phyloP scores from a whole-genome alignment of 2,329 filamentous ascomycete genomes.

The Pseudocercospora vitis region DNA sequence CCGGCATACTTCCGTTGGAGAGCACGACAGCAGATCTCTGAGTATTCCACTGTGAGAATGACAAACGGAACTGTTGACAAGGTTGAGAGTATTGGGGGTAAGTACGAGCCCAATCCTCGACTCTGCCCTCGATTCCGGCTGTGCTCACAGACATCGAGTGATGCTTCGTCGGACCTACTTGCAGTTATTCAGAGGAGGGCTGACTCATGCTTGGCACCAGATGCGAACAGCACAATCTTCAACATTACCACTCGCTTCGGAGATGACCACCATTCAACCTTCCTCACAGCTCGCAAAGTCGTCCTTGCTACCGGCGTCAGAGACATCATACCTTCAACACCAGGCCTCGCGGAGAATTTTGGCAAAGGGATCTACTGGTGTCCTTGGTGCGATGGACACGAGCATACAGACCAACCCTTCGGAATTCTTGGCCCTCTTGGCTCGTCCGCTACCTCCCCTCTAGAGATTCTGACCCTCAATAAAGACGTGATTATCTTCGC shows the following conservation, averaged over 20 bases:
- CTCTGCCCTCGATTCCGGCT: too few relatives aligned
- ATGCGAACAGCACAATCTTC: constrained; percentile 4
- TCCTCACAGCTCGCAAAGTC: constrained; percentile 23
- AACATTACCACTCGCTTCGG: constrained; percentile 11
- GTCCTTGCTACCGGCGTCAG: constrained; percentile 27
- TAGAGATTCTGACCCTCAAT: constrained; percentile 16
- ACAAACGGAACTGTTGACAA: constrained; percentile 17
- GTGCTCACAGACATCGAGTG: too few relatives aligned
- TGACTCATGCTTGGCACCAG: too few relatives aligned
- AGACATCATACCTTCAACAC: constrained; percentile 25
- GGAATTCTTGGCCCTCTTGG: constrained; percentile 17
- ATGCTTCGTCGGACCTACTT: too few relatives aligned
- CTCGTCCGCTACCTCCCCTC: constrained; percentile 10
- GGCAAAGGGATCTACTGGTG: constrained; percentile 29
- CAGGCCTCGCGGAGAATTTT: constrained; percentile 29
- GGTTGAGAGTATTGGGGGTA: constrained; percentile 9
- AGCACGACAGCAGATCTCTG: constrained; percentile 26
- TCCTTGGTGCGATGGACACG: constrained; percentile 29
- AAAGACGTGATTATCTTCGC: constrained; percentile 18
- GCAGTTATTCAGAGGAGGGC: too few relatives aligned
- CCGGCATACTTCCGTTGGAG: constrained; percentile 25
- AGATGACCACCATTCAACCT: constrained; percentile 11
- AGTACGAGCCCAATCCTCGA: too few relatives aligned
- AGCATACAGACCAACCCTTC: constrained; percentile 17
- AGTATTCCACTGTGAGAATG: constrained; percentile 19